phyloP scores from a whole-genome alignment of 805 yeast genomes.

The Alloascoidea africana region DNA sequence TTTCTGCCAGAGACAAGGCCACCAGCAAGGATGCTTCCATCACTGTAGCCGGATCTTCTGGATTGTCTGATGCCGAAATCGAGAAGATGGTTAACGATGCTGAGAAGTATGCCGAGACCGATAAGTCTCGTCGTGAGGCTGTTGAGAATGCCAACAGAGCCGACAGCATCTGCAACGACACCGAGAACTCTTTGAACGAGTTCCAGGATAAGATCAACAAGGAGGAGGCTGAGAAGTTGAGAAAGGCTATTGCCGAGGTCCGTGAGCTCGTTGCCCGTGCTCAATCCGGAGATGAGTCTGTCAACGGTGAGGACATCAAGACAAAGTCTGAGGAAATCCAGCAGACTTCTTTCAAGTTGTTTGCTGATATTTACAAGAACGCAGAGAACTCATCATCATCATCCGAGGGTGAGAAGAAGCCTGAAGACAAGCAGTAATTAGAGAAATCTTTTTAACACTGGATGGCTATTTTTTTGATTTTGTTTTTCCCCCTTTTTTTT shows the following conservation, averaged over 20 bases:
- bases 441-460: too few species aligned
- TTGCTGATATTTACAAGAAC: constrained; percentile 48
- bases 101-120: constrained; percentile 77
- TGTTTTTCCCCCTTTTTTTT: too few species aligned
- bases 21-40: constrained; percentile 88
- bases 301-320: constrained; percentile 50
- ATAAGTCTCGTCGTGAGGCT: constrained; percentile 72
- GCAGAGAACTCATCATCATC: too few species aligned
- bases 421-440: too few species aligned
- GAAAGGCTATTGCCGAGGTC: constrained; percentile 40
- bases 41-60: constrained; percentile 93
- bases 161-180: constrained; percentile 72
- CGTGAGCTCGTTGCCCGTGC: constrained; percentile 68
- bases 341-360: constrained; percentile 64
- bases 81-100: constrained; percentile 87
- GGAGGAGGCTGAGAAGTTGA: constrained; percentile 37
- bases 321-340: constrained; percentile 74
- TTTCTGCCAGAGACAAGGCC: constrained; percentile 86
- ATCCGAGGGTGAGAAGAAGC: too few species aligned
- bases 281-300: constrained; percentile 46
- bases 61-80: constrained; percentile 79
- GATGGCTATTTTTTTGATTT: too few species aligned
- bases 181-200: constrained; percentile 72
- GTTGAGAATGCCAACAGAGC: constrained; percentile 80
- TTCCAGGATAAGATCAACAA: constrained; percentile 52